These are phyloP conservation scores for Lachnellula hyalina DNA, from an alignment of 2,329 filamentous ascomycete species.

Conservation along the genomic window DNA sequence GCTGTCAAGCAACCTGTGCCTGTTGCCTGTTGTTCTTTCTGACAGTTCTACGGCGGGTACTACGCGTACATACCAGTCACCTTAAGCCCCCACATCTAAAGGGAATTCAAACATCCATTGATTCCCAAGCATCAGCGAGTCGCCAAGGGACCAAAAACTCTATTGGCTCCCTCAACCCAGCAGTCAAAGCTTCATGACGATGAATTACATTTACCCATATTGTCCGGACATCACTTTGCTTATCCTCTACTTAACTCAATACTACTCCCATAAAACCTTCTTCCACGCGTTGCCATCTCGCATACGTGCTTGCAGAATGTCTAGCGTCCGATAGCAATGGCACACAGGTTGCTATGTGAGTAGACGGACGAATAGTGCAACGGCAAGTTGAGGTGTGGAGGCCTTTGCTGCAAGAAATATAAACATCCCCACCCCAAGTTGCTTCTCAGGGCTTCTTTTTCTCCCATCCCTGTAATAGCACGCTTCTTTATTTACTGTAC, in stretches of 20 bases:
- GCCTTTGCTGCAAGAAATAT: background rate
- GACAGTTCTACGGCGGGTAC: background rate
- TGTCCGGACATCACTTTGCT: constrained; percentile 1
- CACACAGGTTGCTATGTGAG: constrained; percentile 3
- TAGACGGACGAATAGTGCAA: background rate
- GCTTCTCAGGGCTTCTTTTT: background rate
- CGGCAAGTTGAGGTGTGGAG: background rate
- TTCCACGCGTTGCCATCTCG: background rate
- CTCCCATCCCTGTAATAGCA: background rate
- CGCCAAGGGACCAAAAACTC: background rate
- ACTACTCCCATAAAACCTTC: constrained; percentile 8
- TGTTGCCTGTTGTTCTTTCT: background rate
- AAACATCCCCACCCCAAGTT: background rate
- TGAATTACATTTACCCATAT: constrained; percentile 15
- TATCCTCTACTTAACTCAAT: constrained; percentile 12
- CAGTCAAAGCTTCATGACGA: background rate
- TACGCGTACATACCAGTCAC: background rate
- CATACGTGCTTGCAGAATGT: background rate
- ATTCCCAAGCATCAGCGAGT: background rate
- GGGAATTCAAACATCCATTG: background rate
- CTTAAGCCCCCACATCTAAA: background rate
- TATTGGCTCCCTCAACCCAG: background rate
- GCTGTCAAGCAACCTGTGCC: background rate
- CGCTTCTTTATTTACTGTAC: too few relatives aligned
- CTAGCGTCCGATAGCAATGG: background rate